phyloP scores from a whole-genome alignment of 164 flowering plant genomes.

The Liriodendron chinense region DNA sequence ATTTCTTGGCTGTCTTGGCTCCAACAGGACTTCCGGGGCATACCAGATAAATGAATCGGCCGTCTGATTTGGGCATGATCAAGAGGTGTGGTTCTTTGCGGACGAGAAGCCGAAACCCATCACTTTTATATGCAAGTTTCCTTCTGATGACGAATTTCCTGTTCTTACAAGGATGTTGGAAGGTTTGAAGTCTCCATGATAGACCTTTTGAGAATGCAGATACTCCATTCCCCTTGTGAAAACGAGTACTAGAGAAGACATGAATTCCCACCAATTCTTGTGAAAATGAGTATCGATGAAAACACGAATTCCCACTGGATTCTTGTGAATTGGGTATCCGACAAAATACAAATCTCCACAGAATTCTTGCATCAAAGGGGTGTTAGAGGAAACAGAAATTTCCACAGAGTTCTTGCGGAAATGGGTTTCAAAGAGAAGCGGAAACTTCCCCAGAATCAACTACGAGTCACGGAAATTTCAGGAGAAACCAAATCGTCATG shows the following conservation, averaged over 20 bases:
- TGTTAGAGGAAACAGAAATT: neutral
- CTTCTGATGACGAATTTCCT: conserved; percentile 43
- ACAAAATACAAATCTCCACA: too few species aligned
- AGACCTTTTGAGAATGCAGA: conserved; percentile 65
- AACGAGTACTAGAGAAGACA: conserved; percentile 55
- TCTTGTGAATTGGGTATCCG: too few species aligned
- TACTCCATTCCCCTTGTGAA: conserved; percentile 93
- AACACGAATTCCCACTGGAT: neutral
- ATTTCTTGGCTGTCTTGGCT: conserved; percentile 44
- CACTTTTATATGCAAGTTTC: conserved; percentile 57
- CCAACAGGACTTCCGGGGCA: conserved; percentile 78
- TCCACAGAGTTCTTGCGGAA: neutral
- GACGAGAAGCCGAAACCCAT: conserved; percentile 60
- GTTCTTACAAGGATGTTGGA: conserved; percentile 52
- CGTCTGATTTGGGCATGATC: conserved; percentile 24
- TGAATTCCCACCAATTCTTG: neutral
- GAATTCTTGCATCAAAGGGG: too few species aligned
- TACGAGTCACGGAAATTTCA: neutral
- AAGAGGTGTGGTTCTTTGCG: conserved; percentile 18
- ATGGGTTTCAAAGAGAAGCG: neutral
- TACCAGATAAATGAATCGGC: conserved; percentile 55
- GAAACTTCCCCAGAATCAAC: neutral
- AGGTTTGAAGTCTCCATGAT: conserved; percentile 74
- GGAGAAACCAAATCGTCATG: neutral
- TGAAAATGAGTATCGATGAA: neutral